These are phyloP conservation scores for Boletus rex-veris DNA, from an alignment of 768 basidiomycete genomes.

Conservation along the genomic window DNA sequence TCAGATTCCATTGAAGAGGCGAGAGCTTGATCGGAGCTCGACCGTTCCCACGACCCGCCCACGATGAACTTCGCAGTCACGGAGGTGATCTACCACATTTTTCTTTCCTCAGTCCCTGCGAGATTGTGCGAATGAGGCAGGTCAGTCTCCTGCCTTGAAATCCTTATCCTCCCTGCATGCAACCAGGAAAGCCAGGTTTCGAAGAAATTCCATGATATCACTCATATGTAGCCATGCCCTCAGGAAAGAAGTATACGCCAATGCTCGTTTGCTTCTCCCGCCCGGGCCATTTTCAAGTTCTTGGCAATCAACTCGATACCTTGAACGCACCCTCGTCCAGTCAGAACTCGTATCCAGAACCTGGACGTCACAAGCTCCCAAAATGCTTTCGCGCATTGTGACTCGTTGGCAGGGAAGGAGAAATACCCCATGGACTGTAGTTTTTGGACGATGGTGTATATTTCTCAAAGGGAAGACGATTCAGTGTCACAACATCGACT, in stretches of 20 bases:
- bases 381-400: no score
- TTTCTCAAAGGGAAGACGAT: not conserved
- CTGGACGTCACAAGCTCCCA: not conserved
- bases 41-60: no score
- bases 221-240: not conserved
- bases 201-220: not conserved
- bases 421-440: no score
- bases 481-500: not conserved
- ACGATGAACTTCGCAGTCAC: not conserved
- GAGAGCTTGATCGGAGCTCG: no score
- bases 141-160: not conserved
- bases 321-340: not conserved
- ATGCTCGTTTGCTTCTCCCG: not conserved
- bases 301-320: not conserved
- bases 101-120: not conserved
- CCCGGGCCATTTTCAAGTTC: not conserved
- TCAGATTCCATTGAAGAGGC: no score
- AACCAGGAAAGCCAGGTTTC: not conserved
- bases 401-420: no score
- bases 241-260: not conserved
- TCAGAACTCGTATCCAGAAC: not conserved
- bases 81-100: not conserved
- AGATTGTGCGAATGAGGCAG: not conserved
- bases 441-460: not conserved
- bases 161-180: not conserved